Evolutionary conservation across 2,329 filamentous ascomycete genomes (phyloP).

Genomic region (Aspergillus neotritici): DNA sequence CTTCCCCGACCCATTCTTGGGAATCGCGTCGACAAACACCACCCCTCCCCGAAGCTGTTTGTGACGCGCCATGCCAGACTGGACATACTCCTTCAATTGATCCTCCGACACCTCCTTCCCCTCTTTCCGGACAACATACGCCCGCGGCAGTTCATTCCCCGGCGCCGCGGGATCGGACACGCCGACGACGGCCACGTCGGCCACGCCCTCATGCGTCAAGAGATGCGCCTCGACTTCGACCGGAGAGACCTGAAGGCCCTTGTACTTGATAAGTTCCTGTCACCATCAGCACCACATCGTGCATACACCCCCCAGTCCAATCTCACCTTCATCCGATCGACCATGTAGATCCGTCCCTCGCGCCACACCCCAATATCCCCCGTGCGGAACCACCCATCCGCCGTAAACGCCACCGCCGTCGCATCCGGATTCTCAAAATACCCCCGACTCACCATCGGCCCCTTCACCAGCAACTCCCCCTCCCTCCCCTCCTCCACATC

Average conservation of each 20-base stretch:
- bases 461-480: conserved; percentile 12
- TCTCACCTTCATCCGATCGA: conserved; percentile 14
- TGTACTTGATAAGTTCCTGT: conserved; percentile 15
- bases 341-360: conserved; percentile 9
- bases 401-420: conserved; percentile 8
- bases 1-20: conserved; percentile 13
- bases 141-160: conserved; percentile 14
- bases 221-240: conserved; percentile 13
- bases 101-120: conserved; percentile 4
- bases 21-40: conserved; percentile 11
- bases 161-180: conserved; percentile 8
- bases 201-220: conserved; percentile 8
- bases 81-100: conserved; percentile 9
- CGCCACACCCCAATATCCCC: conserved; percentile 12
- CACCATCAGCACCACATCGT: background rate
- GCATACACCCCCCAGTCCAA: background rate
- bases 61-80: conserved; percentile 8
- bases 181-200: conserved; percentile 13
- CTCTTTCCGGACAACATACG: conserved; percentile 9
- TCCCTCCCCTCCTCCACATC: conserved; percentile 7
- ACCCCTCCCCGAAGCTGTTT: conserved; percentile 14
- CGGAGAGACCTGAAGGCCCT: conserved; percentile 14
- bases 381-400: conserved; percentile 11
- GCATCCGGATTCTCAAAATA: conserved; percentile 13
- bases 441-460: conserved; percentile 10